phyloP scores from a whole-genome alignment of 441 rosid species.

The Macaranga tanarius region DNA sequence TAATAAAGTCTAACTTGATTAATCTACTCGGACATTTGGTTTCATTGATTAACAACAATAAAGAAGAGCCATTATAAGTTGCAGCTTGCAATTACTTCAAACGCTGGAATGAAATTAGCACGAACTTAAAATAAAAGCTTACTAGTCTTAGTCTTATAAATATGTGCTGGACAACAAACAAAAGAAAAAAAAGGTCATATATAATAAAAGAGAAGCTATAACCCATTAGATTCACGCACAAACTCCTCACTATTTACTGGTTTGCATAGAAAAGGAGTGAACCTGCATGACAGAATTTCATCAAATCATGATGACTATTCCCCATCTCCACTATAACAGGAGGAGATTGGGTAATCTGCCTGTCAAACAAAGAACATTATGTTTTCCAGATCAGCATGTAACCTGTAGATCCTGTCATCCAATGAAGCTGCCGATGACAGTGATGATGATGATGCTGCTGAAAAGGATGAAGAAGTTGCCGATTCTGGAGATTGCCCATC shows the following conservation, averaged over 20 bases:
- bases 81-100: too few species aligned
- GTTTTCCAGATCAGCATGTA: conserved; percentile 64
- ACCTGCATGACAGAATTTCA: conserved; percentile 30
- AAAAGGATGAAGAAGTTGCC: conserved; percentile 38
- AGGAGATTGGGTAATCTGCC: background rate
- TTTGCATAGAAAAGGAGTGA: conserved; percentile 33
- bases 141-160: too few species aligned
- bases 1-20: too few species aligned
- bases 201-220: background rate
- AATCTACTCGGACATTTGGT: too few species aligned
- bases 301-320: background rate
- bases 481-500: conserved; percentile 45
- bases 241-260: conserved; percentile 36
- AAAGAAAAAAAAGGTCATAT: background rate
- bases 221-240: conserved; percentile 68
- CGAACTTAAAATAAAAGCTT: too few species aligned
- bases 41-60: too few species aligned
- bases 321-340: background rate
- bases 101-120: too few species aligned
- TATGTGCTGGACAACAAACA: background rate
- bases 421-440: conserved; percentile 34
- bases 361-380: conserved; percentile 68
- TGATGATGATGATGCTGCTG: conserved; percentile 40
- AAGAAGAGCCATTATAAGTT: too few species aligned
- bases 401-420: conserved; percentile 50